Percentiles rank a stretch among this genome's conserved stretches.
phyloP scores from a whole-genome alignment of 2,329 filamentous ascomycete genomes.

The Metarhizium sp. region DNA sequence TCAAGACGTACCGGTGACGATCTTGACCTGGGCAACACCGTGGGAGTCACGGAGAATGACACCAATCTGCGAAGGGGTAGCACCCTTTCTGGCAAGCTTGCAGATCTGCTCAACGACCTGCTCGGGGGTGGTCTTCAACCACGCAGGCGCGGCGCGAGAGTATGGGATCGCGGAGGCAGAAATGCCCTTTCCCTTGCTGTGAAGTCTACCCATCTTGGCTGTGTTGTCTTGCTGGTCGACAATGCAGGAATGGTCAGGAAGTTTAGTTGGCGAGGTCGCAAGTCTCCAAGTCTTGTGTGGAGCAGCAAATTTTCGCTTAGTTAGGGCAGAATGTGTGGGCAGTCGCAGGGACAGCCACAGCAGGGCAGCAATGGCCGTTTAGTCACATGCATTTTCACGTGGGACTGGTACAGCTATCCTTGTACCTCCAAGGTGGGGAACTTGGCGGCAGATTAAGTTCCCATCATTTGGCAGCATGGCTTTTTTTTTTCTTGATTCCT shows the following conservation, averaged over 20 bases:
- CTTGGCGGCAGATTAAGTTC: neutral
- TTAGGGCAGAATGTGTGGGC: slow-evolving; percentile 29
- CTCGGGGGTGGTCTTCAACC: slow-evolving; percentile 98
- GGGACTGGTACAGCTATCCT: neutral
- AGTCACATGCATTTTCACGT: neutral
- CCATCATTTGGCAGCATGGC: neutral
- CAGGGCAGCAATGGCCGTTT: neutral
- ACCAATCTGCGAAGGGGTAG: slow-evolving; percentile 97
- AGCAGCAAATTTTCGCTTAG: slow-evolving; percentile 33
- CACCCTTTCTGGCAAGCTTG: slow-evolving; percentile 98
- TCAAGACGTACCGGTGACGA: slow-evolving; percentile 74
- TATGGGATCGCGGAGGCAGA: slow-evolving; percentile 92
- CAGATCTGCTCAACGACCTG: slow-evolving; percentile 99
- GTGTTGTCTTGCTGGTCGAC: slow-evolving; percentile 28
- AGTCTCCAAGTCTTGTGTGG: slow-evolving; percentile 27
- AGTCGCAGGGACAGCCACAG: neutral
- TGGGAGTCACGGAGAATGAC: slow-evolving; percentile 97
- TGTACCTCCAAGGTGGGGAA: too few species aligned
- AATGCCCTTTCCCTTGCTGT: slow-evolving; percentile 99
- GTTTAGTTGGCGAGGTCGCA: slow-evolving; percentile 16
- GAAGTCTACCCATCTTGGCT: slow-evolving; percentile 87
- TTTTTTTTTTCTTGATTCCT: neutral
- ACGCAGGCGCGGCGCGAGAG: slow-evolving; percentile 83
- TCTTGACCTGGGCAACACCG: slow-evolving; percentile 95
- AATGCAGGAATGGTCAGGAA: slow-evolving; percentile 20